Percentiles rank a stretch among this genome's conserved stretches.
Evolutionary conservation across 2,329 filamentous ascomycete genomes (phyloP).

Genomic region (Fusarium oxysporum): DNA sequence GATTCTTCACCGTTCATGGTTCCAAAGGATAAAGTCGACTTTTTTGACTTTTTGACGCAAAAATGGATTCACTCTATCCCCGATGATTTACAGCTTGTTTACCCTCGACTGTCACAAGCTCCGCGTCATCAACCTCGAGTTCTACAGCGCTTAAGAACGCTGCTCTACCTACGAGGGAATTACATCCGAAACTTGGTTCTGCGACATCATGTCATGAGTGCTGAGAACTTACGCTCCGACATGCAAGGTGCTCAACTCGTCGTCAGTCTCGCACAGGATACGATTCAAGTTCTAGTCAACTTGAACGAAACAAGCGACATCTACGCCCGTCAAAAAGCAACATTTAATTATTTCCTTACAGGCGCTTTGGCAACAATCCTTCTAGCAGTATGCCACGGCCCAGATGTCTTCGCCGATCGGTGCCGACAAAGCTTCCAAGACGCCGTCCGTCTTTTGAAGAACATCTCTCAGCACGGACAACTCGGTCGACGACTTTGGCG

Average conservation of each 20-base stretch:
- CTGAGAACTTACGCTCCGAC: background rate
- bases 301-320: constrained; percentile 16
- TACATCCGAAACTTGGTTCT: constrained; percentile 5
- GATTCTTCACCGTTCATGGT: background rate
- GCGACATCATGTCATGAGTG: background rate
- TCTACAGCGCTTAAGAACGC: background rate
- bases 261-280: constrained; percentile 6
- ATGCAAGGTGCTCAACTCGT: constrained; percentile 6
- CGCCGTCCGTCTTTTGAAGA: background rate
- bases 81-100: constrained; percentile 3
- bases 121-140: constrained; percentile 1
- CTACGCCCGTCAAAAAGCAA: constrained; percentile 6
- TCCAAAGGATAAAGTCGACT: constrained; percentile 12
- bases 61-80: constrained; percentile 19
- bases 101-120: constrained; percentile 12
- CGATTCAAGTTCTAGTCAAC: constrained; percentile 4
- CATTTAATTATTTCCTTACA: constrained; percentile 1
- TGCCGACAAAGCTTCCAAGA: constrained; percentile 9
- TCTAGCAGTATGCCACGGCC: constrained; percentile 4
- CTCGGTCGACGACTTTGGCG: constrained; percentile 3
- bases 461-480: background rate
- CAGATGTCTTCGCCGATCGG: constrained; percentile 3
- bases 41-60: constrained; percentile 11
- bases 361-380: constrained; percentile 5
- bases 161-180: constrained; percentile 3